Conservation (phyloP, 805 yeast species). For the Candida patagonica region DNA sequence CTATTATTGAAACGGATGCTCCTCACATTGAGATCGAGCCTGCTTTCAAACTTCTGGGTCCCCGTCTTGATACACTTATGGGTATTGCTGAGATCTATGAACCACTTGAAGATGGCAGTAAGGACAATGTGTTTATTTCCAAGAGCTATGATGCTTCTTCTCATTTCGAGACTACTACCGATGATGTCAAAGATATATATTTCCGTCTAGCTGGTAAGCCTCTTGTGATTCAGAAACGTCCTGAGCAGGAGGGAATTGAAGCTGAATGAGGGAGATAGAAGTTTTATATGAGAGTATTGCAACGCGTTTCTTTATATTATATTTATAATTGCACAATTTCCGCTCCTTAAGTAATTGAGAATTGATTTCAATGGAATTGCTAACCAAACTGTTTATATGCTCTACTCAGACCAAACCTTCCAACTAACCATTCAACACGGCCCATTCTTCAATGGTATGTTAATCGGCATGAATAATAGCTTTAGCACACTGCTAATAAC, state of each 20-base stretch:
- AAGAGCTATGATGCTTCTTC: conserved; percentile 90
- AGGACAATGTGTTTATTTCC: conserved; percentile 71
- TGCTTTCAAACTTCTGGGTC: conserved; percentile 84
- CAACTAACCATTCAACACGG: too few relatives aligned
- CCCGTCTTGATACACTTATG: conserved; percentile 74
- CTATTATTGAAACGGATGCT: conserved; percentile 84
- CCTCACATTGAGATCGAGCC: conserved; percentile 91
- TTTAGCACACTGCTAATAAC: too few relatives aligned
- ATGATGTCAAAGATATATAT: conserved; percentile 91
- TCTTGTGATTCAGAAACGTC: conserved; percentile 71
- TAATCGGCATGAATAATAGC: too few relatives aligned
- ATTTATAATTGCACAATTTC: not conserved
- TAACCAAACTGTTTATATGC: not conserved
- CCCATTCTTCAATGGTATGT: too few relatives aligned
- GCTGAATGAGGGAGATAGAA: conserved; percentile 1
- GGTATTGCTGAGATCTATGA: conserved; percentile 87
- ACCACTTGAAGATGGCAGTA: conserved; percentile 75
- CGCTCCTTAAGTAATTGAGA: too few relatives aligned
- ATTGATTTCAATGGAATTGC: too few relatives aligned
- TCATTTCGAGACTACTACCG: conserved; percentile 93
- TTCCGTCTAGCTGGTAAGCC: conserved; percentile 89
- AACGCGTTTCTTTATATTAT: not conserved
- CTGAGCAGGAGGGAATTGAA: conserved; percentile 45
- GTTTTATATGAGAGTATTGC: too few relatives aligned
- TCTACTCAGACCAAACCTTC: not conserved